A percentile compares a stretch with the other conserved stretches of the same genome.
phyloP scores from a whole-genome alignment of 225 moss, liverwort and hornwort species.

The Marchantia paleacea region DNA sequence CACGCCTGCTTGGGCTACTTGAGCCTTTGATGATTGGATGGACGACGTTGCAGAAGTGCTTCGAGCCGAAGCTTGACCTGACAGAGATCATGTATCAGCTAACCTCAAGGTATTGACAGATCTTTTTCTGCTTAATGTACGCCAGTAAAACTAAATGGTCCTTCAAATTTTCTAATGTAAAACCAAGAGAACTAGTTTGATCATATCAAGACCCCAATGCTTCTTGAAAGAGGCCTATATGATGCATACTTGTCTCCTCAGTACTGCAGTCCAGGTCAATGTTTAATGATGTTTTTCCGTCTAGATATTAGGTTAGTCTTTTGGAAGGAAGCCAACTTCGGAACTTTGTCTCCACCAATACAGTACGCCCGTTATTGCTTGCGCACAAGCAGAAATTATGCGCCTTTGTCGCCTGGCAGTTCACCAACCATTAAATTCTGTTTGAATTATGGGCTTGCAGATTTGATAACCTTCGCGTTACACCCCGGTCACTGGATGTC shows the following conservation, averaged over 20 bases:
- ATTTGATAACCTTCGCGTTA: slow-evolving; percentile 94
- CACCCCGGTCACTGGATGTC: slow-evolving; percentile 88
- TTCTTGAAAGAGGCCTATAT: neutral
- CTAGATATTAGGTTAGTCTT: neutral
- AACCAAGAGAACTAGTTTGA: neutral
- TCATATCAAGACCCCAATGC: neutral
- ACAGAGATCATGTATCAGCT: slow-evolving; percentile 98
- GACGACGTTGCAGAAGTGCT: slow-evolving; percentile 90
- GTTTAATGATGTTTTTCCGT: neutral
- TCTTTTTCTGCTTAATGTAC: neutral
- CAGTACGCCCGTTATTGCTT: neutral
- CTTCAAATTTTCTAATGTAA: neutral
- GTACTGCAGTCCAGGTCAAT: neutral
- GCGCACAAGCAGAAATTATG: neutral
- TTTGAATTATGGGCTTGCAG: slow-evolving; percentile 32
- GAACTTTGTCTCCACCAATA: neutral
- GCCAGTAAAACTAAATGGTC: too few relatives aligned
- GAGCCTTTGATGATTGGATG: slow-evolving; percentile 98
- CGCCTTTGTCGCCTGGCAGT: neutral
- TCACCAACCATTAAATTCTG: neutral
- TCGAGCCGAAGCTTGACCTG: slow-evolving; percentile 96
- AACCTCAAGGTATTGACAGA: slow-evolving; percentile 69
- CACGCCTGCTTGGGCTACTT: slow-evolving; percentile 84
- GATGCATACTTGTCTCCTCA: neutral
- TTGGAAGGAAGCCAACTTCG: neutral